Evolutionary conservation across 148 eudicot species (phyloP).

Genomic region (Gaultheria prostrata): DNA sequence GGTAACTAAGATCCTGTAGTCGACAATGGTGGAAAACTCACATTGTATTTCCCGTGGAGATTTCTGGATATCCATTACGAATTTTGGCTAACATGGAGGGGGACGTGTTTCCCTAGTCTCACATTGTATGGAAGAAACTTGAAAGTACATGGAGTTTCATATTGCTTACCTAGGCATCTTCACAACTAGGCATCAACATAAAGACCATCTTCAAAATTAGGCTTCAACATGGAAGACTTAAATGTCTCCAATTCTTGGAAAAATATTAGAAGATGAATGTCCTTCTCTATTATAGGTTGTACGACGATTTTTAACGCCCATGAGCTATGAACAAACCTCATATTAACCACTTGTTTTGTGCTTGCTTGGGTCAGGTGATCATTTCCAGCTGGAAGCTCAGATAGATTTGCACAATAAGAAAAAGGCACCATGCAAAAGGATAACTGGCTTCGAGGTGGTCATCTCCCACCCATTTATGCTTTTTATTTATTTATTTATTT

Average conservation of each 20-base stretch:
- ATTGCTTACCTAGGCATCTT: not conserved
- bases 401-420: conserved; percentile 61
- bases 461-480: conserved; percentile 18
- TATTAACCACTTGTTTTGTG: conserved; percentile 15
- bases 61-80: not conserved
- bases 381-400: conserved; percentile 59
- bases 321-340: not conserved
- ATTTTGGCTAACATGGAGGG: not conserved
- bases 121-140: not conserved
- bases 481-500: not conserved
- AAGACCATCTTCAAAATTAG: not conserved
- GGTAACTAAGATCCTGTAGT: not conserved
- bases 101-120: not conserved
- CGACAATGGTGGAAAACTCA: not conserved
- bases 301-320: not conserved
- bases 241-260: not conserved
- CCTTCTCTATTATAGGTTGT: not conserved
- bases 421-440: conserved; percentile 71
- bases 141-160: not conserved
- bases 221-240: conserved; percentile 4
- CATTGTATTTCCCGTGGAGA: not conserved
- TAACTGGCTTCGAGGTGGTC: conserved; percentile 84
- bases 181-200: not conserved
- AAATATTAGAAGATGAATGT: not conserved
- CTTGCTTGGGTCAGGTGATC: conserved; percentile 52